These are phyloP conservation scores for Globisporangium irregulare DNA, from an alignment of 352 stramenopile genomes.

Conservation along the genomic window DNA sequence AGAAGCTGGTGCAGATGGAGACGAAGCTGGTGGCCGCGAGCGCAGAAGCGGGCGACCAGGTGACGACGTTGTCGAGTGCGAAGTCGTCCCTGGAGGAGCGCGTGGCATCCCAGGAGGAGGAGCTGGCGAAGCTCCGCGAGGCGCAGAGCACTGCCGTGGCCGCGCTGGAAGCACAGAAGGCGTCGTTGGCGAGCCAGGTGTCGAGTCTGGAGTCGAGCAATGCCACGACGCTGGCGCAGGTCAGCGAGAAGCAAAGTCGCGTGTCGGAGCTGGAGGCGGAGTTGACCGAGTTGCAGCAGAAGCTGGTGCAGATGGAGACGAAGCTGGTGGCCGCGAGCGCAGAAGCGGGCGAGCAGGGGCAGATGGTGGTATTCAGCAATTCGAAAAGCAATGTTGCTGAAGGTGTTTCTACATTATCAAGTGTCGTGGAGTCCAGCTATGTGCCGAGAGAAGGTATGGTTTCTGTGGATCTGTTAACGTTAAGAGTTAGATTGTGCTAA, in stretches of 20 bases:
- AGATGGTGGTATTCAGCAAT: background rate
- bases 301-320: slow-evolving; percentile 14
- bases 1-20: slow-evolving; percentile 15
- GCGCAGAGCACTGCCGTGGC: slow-evolving; percentile 14
- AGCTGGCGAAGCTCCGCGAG: too few relatives aligned
- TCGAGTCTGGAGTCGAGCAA: slow-evolving; percentile 19
- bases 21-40: slow-evolving; percentile 20
- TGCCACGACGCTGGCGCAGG: slow-evolving; percentile 2
- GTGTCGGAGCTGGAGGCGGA: slow-evolving; percentile 19
- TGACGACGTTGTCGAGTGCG: slow-evolving; percentile 20
- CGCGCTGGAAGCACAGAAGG: slow-evolving; percentile 24
- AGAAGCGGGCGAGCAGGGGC: slow-evolving; percentile 18
- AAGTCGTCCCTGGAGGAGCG: slow-evolving; percentile 3
- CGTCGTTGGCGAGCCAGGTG: slow-evolving; percentile 23
- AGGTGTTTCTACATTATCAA: too few relatives aligned
- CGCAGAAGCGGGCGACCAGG: slow-evolving; percentile 19
- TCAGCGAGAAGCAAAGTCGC: background rate
- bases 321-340: slow-evolving; percentile 21
- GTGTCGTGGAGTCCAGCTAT: too few relatives aligned
- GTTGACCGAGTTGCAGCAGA: slow-evolving; percentile 9
- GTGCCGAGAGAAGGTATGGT: too few relatives aligned
- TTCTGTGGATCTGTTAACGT: background rate
- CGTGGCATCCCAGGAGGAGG: background rate
- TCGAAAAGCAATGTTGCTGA: too few relatives aligned
- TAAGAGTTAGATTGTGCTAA: background rate